Conservation (phyloP, 2,329 filamentous ascomycete genomes). For the Corinectria fuckeliana region DNA sequence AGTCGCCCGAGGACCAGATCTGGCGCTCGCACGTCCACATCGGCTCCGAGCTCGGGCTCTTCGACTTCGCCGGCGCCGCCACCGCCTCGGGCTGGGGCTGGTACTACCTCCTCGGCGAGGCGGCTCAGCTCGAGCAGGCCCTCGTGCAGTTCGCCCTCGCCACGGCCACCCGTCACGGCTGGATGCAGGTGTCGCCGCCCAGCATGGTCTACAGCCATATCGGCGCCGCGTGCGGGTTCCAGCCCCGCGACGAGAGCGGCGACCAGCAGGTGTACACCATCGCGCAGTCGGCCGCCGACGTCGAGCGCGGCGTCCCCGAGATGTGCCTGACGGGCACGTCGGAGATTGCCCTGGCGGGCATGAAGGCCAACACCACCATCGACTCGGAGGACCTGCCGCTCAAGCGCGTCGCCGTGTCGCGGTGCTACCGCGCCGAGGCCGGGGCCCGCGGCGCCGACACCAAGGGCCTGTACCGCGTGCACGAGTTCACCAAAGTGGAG, state of each 20-base stretch:
- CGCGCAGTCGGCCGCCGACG: slow-evolving; percentile 69
- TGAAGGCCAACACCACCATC: slow-evolving; percentile 79
- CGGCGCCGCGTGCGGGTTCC: slow-evolving; percentile 89
- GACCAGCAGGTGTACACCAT: slow-evolving; percentile 93
- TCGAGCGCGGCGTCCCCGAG: slow-evolving; percentile 67
- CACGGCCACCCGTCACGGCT: slow-evolving; percentile 75
- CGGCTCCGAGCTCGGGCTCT: slow-evolving; percentile 81
- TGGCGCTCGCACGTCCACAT: slow-evolving; percentile 86
- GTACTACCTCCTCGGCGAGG: slow-evolving; percentile 95
- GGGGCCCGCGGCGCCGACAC: slow-evolving; percentile 89
- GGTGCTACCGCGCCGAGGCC: slow-evolving; percentile 96
- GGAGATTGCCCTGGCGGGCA: slow-evolving; percentile 91
- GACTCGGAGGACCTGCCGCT: slow-evolving; percentile 71
- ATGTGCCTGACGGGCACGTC: slow-evolving; percentile 86
- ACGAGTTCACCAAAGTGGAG: slow-evolving; percentile 99
- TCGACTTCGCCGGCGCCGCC: slow-evolving; percentile 85
- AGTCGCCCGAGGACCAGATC: slow-evolving; percentile 42
- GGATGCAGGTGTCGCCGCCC: slow-evolving; percentile 82
- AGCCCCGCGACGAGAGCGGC: slow-evolving; percentile 86
- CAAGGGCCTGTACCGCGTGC: slow-evolving; percentile 94
- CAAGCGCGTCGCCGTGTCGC: slow-evolving; percentile 81
- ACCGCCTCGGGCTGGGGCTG: slow-evolving; percentile 94
- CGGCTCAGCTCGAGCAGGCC: slow-evolving; percentile 91
- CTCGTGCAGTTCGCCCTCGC: slow-evolving; percentile 84
- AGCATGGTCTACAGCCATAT: slow-evolving; percentile 93